A percentile compares a stretch with the other conserved stretches of the same genome.
Conservation (phyloP, 768 basidiomycete species). For the Jaapia argillacea region DNA sequence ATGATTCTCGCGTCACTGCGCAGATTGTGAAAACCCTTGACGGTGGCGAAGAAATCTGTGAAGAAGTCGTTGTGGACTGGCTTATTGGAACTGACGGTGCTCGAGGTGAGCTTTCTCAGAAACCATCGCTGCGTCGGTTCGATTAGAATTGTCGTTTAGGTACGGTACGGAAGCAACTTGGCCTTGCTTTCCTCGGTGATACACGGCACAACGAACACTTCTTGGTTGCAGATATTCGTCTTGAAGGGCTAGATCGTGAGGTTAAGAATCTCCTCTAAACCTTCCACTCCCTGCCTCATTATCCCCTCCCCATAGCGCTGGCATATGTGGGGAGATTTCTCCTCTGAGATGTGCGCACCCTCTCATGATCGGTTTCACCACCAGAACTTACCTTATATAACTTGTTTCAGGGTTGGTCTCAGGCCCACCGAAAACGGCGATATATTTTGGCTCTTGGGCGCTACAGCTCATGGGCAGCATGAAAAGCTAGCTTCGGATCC, state of each 20-base stretch:
- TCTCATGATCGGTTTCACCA: background rate
- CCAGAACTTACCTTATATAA: background rate
- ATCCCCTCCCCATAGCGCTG: conserved; percentile 22
- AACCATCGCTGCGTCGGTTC: conserved; percentile 1
- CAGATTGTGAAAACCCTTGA: conserved; percentile 13
- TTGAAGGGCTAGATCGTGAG: conserved; percentile 29
- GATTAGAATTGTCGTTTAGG: background rate
- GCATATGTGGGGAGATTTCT: conserved; percentile 38
- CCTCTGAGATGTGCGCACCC: conserved; percentile 20
- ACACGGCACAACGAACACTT: conserved; percentile 17
- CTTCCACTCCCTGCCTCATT: background rate
- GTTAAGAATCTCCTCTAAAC: conserved; percentile 15
- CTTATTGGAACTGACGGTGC: conserved; percentile 12
- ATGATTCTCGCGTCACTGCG: conserved; percentile 19
- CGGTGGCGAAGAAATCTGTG: conserved; percentile 13
- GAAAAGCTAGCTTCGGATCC: conserved; percentile 8
- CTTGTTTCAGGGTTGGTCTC: conserved; percentile 17
- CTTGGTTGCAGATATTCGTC: conserved; percentile 25
- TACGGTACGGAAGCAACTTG: background rate
- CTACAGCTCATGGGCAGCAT: conserved; percentile 16
- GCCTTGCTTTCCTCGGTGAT: conserved; percentile 16
- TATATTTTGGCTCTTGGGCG: conserved; percentile 21
- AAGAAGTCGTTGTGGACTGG: no score
- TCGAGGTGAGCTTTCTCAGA: conserved; percentile 7
- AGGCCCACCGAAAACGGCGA: conserved; percentile 22